Evolutionary conservation across 495 filamentous ascomycete species (phyloP), one percentile per base, ranked within the genome.

Genomic region (Neurospora sp.): DNA sequence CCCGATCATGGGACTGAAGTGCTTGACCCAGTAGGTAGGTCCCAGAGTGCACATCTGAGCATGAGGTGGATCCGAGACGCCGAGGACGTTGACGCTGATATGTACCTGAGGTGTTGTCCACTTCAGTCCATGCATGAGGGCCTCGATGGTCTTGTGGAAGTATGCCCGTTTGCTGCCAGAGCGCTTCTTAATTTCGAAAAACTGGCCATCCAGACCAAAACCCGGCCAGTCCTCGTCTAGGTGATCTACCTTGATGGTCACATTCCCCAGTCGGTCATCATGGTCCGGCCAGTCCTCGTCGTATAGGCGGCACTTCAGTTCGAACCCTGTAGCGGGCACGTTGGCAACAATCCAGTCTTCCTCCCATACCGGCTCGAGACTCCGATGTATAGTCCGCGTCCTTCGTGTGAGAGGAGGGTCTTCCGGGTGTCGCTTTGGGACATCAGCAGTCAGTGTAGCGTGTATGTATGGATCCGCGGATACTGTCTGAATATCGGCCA

Each of bases 261-360:
- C 91, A 79, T 96, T 94, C 5, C 95, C 95, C 8, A 98, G 86
- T 44, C 91, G 88, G 80, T 98, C 95, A 76, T 98, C 92, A 76
- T 93, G 92, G 78, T 97, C 93, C 1, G 91, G 88, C 41, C 89
- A 89, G 80, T 98, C 95, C 78, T 98, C 95, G 77, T 98, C 95
- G 80, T 92, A 93, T 23, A 98, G 83, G 42, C 91, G 85, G 54
- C 91, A 91, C 79, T 97, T 97, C 66, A 98, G 83, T 72, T 83
- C 85, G 79, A 96, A 95, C 1, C 95, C 95, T 2, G 87, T 88
- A 0, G 88, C 83, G 0, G 95, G 93, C 0, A 98, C 86, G 76
- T 97, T 95, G 69, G 92, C 91, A 40, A 98, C 90, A 42, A 93
- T 88, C 95, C 95, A 98, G 40, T 93, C 89, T 23, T 88, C 87